phyloP scores from a whole-genome alignment of 139 green algal species.

The Dunaliella primolecta region DNA sequence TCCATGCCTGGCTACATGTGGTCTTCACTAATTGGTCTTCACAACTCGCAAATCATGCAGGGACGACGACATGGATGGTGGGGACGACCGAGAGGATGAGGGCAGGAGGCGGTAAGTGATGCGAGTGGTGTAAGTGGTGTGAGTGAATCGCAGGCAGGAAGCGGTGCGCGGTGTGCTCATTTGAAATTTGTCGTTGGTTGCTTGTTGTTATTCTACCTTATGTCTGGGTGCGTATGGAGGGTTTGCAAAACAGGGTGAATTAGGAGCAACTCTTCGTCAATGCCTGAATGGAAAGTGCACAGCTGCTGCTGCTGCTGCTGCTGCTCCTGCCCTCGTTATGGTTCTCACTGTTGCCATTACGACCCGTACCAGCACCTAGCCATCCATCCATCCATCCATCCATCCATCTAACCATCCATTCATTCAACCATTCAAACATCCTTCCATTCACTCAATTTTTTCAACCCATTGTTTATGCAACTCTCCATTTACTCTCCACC shows the following conservation, averaged over 20 bases:
- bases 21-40: not conserved
- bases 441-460: not conserved
- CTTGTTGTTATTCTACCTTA: too few relatives aligned
- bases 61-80: not conserved
- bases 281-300: too few relatives aligned
- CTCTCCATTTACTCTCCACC: not conserved
- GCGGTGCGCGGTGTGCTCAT: not conserved
- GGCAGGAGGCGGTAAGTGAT: not conserved
- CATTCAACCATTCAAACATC: too few relatives aligned
- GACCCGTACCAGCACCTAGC: too few relatives aligned
- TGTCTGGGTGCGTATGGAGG: not conserved
- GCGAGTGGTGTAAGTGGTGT: not conserved
- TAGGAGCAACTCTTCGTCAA: not conserved
- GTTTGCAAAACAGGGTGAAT: not conserved
- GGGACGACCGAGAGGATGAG: not conserved
- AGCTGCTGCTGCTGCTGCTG: too few relatives aligned
- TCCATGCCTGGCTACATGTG: too few relatives aligned
- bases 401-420: too few relatives aligned
- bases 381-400: too few relatives aligned
- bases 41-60: not conserved
- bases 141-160: not conserved
- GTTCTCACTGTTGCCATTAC: too few relatives aligned
- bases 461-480: not conserved
- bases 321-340: too few relatives aligned
- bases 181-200: not conserved